A percentile compares a stretch with the other conserved stretches of the same genome.
Evolutionary conservation across 2,329 filamentous ascomycete genomes (phyloP).

Genomic region (Hymenoscyphus fraxineus): DNA sequence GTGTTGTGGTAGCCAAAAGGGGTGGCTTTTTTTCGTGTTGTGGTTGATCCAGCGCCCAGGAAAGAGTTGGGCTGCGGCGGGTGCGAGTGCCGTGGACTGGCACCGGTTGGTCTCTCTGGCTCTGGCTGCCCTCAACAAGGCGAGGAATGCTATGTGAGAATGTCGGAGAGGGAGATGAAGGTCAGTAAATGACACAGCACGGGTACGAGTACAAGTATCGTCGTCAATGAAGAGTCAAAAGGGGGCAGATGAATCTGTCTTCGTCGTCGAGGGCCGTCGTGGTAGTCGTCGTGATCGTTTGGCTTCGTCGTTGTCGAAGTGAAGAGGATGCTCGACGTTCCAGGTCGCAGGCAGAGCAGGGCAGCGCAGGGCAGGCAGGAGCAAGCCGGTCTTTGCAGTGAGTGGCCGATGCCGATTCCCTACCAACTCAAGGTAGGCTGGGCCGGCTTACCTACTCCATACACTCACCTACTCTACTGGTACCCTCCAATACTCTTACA

Average conservation of each 20-base stretch:
- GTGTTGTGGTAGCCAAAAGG: constrained; percentile 11
- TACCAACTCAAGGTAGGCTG: too few relatives aligned
- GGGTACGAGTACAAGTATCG: neutral
- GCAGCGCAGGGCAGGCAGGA: neutral
- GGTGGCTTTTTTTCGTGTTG: constrained; percentile 12
- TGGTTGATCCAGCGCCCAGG: neutral
- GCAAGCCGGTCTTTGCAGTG: neutral
- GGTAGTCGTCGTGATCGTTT: neutral
- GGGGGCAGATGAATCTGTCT: neutral
- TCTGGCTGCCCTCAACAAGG: neutral
- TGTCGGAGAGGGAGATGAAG: neutral
- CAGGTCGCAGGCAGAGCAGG: neutral
- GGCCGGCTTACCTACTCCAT: too few relatives aligned
- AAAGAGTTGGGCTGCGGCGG: neutral
- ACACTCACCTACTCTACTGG: too few relatives aligned
- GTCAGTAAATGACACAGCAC: neutral
- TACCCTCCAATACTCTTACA: too few relatives aligned
- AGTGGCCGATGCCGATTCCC: too few relatives aligned
- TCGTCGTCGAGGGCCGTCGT: neutral
- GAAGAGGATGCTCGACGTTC: neutral
- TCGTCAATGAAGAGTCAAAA: neutral
- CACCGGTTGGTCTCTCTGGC: neutral
- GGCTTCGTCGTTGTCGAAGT: neutral
- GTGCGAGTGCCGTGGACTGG: neutral
- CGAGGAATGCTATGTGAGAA: constrained; percentile 1